Percentiles rank a stretch among this genome's conserved stretches.
These are phyloP conservation scores for Hirschfeldia incana DNA, from an alignment of 345 rosid genomes.

Conservation along the genomic window DNA sequence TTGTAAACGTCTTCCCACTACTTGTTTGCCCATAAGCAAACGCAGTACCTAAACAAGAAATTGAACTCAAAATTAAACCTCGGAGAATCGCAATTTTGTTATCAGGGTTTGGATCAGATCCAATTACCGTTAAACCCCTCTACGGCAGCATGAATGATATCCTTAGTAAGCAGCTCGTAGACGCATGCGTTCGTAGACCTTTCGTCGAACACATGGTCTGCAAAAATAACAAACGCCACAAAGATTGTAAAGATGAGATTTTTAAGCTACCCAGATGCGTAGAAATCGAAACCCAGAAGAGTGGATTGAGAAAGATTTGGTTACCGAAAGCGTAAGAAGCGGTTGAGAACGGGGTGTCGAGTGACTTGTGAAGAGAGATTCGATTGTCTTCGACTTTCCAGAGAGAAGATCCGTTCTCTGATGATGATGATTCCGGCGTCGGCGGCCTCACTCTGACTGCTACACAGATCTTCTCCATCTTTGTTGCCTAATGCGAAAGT, in stretches of 20 bases:
- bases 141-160: conserved; percentile 75
- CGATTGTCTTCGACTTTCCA: conserved; percentile 64
- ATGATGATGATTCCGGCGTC: conserved; percentile 49
- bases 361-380: conserved; percentile 49
- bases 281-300: neutral
- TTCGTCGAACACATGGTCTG: conserved; percentile 87
- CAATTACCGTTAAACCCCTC: conserved; percentile 77
- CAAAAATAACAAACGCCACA: neutral
- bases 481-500: conserved; percentile 13
- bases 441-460: conserved; percentile 81
- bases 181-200: conserved; percentile 62
- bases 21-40: conserved; percentile 99
- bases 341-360: conserved; percentile 68
- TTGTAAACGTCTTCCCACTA: conserved; percentile 96
- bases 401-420: conserved; percentile 40
- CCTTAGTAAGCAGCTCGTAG: conserved; percentile 80
- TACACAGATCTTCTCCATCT: conserved; percentile 93
- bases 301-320: neutral
- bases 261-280: neutral
- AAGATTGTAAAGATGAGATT: neutral
- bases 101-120: neutral
- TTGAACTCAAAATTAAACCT: neutral
- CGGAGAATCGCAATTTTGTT: neutral
- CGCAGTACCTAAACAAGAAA: conserved; percentile 59
- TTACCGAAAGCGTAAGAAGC: conserved; percentile 79